A percentile compares a stretch with the other conserved stretches of the same genome.
phyloP scores from a whole-genome alignment of 2,329 filamentous ascomycete species.

The Bipolaris victoriae region DNA sequence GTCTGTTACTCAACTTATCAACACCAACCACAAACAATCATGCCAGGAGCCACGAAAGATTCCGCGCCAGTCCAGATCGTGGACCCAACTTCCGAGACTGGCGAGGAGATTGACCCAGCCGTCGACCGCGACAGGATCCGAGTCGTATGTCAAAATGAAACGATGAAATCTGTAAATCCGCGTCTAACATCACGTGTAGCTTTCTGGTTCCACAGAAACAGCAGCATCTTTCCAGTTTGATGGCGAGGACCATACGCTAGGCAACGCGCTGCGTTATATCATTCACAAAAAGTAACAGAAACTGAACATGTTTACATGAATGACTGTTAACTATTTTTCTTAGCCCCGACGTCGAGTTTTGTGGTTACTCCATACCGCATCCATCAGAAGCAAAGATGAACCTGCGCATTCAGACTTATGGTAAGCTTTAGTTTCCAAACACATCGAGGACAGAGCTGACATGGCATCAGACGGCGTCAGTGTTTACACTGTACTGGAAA shows the following conservation, averaged over 20 bases:
- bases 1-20: too few relatives aligned
- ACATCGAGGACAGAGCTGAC: constrained; percentile 6
- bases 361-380: constrained; percentile 96
- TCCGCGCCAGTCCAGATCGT: constrained; percentile 27
- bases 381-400: constrained; percentile 98
- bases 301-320: neutral
- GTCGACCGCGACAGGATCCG: constrained; percentile 53
- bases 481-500: constrained; percentile 84
- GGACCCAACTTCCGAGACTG: constrained; percentile 32
- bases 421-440: constrained; percentile 55
- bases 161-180: neutral
- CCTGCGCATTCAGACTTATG: constrained; percentile 93
- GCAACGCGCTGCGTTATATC: constrained; percentile 90
- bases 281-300: constrained; percentile 93
- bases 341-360: constrained; percentile 96
- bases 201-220: constrained; percentile 81
- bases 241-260: constrained; percentile 92
- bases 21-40: constrained; percentile 13
- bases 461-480: constrained; percentile 70
- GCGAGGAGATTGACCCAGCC: constrained; percentile 41
- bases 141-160: constrained; percentile 45
- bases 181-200: constrained; percentile 57
- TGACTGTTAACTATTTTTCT: neutral
- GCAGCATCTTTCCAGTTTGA: constrained; percentile 95
- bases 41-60: constrained; percentile 32